Percentiles rank a stretch among this genome's conserved stretches.
Evolutionary conservation across 2,329 filamentous ascomycete species (phyloP).

Genomic region (Corynespora cassiicola): DNA sequence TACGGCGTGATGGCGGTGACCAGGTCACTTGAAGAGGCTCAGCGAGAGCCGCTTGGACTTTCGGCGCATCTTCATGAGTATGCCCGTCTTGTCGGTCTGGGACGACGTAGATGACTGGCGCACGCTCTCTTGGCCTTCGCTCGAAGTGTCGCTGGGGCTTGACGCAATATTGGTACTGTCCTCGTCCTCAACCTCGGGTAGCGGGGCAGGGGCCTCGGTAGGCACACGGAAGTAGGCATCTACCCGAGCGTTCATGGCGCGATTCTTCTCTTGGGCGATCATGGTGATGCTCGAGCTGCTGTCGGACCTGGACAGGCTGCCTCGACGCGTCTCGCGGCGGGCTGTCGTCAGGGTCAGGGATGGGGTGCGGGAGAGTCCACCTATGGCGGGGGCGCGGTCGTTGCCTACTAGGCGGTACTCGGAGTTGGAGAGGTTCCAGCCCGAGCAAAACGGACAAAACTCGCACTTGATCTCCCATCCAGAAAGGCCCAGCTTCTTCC

Average conservation of each 20-base stretch:
- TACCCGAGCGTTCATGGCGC: conserved; percentile 47
- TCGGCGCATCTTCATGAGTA: conserved; percentile 41
- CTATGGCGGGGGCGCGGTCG: conserved; percentile 46
- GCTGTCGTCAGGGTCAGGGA: conserved; percentile 46
- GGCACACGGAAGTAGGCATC: conserved; percentile 46
- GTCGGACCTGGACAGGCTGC: conserved; percentile 44
- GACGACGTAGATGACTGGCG: conserved; percentile 36
- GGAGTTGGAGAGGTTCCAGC: conserved; percentile 45
- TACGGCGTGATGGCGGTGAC: conserved; percentile 18
- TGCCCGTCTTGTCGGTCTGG: conserved; percentile 34
- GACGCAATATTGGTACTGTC: conserved; percentile 21
- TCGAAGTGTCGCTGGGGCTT: conserved; percentile 43
- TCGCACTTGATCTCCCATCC: conserved; percentile 58
- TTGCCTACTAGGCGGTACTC: conserved; percentile 55
- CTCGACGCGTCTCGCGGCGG: conserved; percentile 45
- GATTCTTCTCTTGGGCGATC: conserved; percentile 47
- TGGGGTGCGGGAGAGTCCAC: conserved; percentile 48
- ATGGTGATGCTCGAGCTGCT: conserved; percentile 44
- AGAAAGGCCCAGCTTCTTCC: conserved; percentile 51
- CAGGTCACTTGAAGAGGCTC: conserved; percentile 43
- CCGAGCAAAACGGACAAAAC: conserved; percentile 56
- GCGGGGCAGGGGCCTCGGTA: conserved; percentile 25
- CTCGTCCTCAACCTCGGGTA: conserved; percentile 40
- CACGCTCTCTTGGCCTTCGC: conserved; percentile 37
- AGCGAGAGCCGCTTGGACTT: conserved; percentile 45